Conservation (phyloP, 75 land plant genomes). For the Larix kaempferi region DNA sequence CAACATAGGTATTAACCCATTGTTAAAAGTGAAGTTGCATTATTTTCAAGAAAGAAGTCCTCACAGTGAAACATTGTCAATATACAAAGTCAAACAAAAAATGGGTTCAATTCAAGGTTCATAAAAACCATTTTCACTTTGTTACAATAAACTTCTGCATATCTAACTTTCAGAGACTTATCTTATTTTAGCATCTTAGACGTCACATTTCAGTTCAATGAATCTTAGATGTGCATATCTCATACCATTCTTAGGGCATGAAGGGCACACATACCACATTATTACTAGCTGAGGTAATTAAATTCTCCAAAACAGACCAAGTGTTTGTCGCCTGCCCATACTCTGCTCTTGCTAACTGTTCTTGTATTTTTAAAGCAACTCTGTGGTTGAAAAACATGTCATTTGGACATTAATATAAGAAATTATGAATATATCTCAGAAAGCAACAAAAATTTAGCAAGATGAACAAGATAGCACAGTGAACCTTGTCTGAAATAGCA, state of each 20-base stretch:
- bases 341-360: conserved; percentile 30
- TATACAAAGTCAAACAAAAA: not conserved
- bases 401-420: not conserved
- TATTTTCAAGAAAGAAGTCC: no score
- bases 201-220: not conserved
- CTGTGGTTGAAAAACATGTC: conserved; percentile 15
- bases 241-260: not conserved
- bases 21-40: no score
- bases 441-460: not conserved
- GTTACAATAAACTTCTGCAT: not conserved
- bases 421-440: not conserved
- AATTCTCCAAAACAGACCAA: conserved; percentile 39
- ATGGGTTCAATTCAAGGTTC: not conserved
- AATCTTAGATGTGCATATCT: not conserved
- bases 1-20: no score
- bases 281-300: conserved; percentile 14
- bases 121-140: not conserved
- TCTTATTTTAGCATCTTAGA: not conserved
- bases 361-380: conserved; percentile 37
- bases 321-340: conserved; percentile 37
- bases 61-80: no score
- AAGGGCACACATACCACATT: conserved; percentile 17
- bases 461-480: no score
- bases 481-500: not conserved
- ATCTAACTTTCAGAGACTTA: no score